Base-by-base conservation (phyloP, 2,329 filamentous ascomycete species). In the Ceratocystis albifundus region DNA sequence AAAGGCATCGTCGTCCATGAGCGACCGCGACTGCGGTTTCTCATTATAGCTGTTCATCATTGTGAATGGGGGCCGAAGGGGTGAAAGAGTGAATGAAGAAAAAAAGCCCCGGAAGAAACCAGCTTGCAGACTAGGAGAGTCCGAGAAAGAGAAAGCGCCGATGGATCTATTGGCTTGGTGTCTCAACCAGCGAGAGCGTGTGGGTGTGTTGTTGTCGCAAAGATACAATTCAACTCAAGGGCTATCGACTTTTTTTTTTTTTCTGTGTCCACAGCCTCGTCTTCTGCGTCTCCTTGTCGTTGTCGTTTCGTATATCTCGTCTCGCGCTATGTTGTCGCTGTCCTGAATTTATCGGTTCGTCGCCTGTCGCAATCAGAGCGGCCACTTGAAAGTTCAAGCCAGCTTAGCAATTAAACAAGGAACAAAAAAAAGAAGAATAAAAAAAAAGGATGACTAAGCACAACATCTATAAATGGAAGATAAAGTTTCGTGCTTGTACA, bases 1-100 rank as follows among this genome's bases (percentile, higher is more conserved):
- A 78, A 96, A 96, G 70, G 84, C 79, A 75, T 88, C 88, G 72
- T 96, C 91, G 73, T 91, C 82, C 71, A 92, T 69, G 66, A 65
- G 65, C 44, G 62, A 64, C 62, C 25, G 45, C 20, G 50, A 55
- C 4, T 6, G n/a, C 62, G 30, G 57, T 25, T 65, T 82, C 70
- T 80, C 80, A 71, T 84, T 82, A 71, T 85, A 80, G 78, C 88
- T 92, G 72, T 88, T 88, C 82, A 94, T 89, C 90, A 96, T 94
- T 50, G 59, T 71, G 46, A 46, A 48, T 44, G 59, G 50, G 6
- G 2, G 55, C 15, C 55, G 8, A 41, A 15, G 36, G 36, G 12
- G 36, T 3, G 10, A 41, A 15, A 15, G 10, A 41, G 36, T 41
- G 36, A 41, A 41, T 41, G 28, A 28, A 17, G n/a, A 28, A 10